phyloP scores from a whole-genome alignment of 371 early-diverging fungal species.

The Gilbertella persicaria region DNA sequence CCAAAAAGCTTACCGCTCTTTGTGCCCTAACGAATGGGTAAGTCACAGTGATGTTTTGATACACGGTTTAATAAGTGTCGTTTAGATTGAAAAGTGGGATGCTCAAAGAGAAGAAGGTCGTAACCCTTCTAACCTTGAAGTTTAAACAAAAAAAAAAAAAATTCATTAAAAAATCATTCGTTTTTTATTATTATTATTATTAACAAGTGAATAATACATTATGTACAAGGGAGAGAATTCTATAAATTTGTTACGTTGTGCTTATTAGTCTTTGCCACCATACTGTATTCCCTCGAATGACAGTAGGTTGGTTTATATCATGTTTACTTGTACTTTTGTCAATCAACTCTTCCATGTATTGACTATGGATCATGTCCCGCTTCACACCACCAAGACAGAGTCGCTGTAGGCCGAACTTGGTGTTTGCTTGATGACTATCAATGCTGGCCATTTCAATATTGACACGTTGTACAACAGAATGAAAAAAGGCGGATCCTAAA shows the following conservation, averaged over 20 bases:
- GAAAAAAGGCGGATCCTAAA: constrained; percentile 36
- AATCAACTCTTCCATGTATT: constrained; percentile 23
- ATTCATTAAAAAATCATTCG: not conserved
- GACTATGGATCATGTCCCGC: constrained; percentile 32
- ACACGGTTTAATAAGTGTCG: not conserved
- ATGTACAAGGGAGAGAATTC: constrained; percentile 5
- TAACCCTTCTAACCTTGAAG: constrained; percentile 66
- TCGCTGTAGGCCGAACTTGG: constrained; percentile 28
- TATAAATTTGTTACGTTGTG: constrained; percentile 5
- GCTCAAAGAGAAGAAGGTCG: constrained; percentile 79
- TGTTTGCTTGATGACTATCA: constrained; percentile 6
- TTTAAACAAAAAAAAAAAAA: constrained; percentile 17
- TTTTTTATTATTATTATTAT: not conserved
- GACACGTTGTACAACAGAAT: constrained; percentile 34
- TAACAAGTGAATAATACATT: not conserved
- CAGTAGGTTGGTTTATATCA: constrained; percentile 23
- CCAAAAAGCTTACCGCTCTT: constrained; percentile 67
- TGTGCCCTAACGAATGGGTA: constrained; percentile 93
- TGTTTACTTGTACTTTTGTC: constrained; percentile 35
- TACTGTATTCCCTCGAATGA: constrained; percentile 43
- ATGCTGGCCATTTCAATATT: constrained; percentile 30
- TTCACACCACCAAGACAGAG: constrained; percentile 42
- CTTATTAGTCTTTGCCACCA: constrained; percentile 46
- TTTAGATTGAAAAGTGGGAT: constrained; percentile 83
- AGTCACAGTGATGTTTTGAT: constrained; percentile 4